Base-by-base conservation (phyloP, 73 alveolate genomes). In the Paramecium sexaurelia region DNA sequence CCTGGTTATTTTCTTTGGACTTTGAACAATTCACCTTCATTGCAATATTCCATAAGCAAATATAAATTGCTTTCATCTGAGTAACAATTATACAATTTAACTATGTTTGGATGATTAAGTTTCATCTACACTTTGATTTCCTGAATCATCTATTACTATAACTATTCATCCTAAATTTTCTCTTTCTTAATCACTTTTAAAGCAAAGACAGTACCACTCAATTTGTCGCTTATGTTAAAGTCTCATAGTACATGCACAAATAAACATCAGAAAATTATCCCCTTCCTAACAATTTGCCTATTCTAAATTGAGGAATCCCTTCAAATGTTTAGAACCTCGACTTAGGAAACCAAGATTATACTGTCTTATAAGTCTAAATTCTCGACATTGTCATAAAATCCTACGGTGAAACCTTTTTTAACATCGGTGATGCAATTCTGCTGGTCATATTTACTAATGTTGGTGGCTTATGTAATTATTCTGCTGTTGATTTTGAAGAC, bases 51-150 rank as follows among this genome's bases (percentile, higher is more conserved):
- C 92, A 92, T 55, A 1, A 94, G 19, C 32, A 94, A 56, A 40
- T 85, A 85, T 19, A 94, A 69, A 86, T 94, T 84, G 37, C 66
- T 78, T 37, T 85, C 94, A 71, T 94, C 96, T 45, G 92, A 95
- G 55, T 94, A 94, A 10, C 71, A 91, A 69, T 91, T 92, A 27
- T 84, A 91, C 75, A 94, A 85, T 24, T 92, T 67, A 1, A 93
- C 91, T 11, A 94, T 92, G 78, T 94, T 92, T 24, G 95, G 95
- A 47, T 94, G 97, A 35, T 94, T 93, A 43, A 94, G 57, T 0
- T 45, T 22, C 41, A 15, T 8, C 33, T 73, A 24, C 27, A 83
- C 32, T 26, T 37, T 92, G 10, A 90, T 90, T 90, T 90, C 94
- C 17, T 55, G 37, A 10, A 75, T 15, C 33, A 87, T 10, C 24